phyloP scores from a whole-genome alignment of 1,139 yeast species.

The Yamadazyma pseudoaaseri region DNA sequence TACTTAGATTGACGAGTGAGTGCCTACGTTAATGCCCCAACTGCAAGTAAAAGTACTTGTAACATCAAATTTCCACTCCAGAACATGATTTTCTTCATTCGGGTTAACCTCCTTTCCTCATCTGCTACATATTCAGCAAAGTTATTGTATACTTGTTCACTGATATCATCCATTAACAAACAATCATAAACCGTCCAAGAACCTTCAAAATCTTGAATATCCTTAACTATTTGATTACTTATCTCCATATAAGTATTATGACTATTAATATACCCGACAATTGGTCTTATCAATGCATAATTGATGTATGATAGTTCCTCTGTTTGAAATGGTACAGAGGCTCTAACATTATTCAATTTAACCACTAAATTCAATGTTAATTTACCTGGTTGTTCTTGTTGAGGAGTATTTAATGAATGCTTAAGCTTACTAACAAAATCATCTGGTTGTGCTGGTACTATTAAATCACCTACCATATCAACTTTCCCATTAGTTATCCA shows the following conservation, averaged over 20 bases:
- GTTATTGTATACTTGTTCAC: constrained; percentile 86
- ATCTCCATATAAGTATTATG: constrained; percentile 87
- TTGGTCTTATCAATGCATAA: constrained; percentile 88
- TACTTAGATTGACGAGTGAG: neutral
- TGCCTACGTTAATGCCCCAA: constrained; percentile 47
- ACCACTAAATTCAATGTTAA: constrained; percentile 62
- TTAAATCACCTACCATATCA: constrained; percentile 88
- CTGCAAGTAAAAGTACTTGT: constrained; percentile 77
- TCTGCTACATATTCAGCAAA: constrained; percentile 87
- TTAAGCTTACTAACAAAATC: constrained; percentile 3
- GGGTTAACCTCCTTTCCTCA: constrained; percentile 69
- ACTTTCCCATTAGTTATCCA: constrained; percentile 94
- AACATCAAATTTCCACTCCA: constrained; percentile 88
- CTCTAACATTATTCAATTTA: constrained; percentile 79
- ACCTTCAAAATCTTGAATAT: constrained; percentile 82
- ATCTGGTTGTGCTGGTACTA: constrained; percentile 63
- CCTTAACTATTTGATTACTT: constrained; percentile 79
- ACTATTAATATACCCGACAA: constrained; percentile 92
- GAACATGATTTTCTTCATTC: constrained; percentile 84
- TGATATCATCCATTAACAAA: constrained; percentile 84
- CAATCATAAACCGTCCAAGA: constrained; percentile 96
- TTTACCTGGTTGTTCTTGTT: neutral
- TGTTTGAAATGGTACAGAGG: constrained; percentile 83
- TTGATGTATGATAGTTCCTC: constrained; percentile 84
- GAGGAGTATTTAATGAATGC: neutral